Conservation (phyloP, 495 filamentous ascomycete species). For the Xylaria bambusicola region DNA sequence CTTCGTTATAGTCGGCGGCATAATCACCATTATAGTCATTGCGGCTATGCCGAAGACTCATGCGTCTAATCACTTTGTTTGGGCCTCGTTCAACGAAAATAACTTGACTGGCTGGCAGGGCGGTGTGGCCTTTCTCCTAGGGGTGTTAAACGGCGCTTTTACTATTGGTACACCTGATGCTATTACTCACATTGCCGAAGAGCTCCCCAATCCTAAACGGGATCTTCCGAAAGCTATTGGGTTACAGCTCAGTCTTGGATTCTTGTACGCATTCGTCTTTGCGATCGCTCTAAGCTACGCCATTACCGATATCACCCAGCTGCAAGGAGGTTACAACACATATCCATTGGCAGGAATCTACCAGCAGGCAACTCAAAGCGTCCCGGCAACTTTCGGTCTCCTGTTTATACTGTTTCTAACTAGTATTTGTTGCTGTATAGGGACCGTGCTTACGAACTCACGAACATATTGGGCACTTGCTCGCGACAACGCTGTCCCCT, state of each 20-base stretch:
- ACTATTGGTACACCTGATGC: constrained; percentile 79
- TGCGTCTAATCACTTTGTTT: constrained; percentile 57
- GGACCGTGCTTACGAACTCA: constrained; percentile 73
- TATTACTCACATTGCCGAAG: constrained; percentile 79
- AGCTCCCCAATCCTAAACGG: constrained; percentile 66
- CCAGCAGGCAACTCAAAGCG: constrained; percentile 66
- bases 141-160: constrained; percentile 85
- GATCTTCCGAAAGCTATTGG: constrained; percentile 67
- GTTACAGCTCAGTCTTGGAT: constrained; percentile 60
- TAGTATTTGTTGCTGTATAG: constrained; percentile 62
- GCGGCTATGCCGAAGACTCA: constrained; percentile 71
- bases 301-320: constrained; percentile 62
- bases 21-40: constrained; percentile 73
- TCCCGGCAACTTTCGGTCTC: constrained; percentile 63
- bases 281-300: constrained; percentile 73
- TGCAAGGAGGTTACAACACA: constrained; percentile 57
- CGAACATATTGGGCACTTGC: constrained; percentile 85
- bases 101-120: constrained; percentile 69
- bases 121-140: constrained; percentile 77
- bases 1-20: constrained; percentile 66
- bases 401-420: constrained; percentile 70
- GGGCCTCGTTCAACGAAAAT: constrained; percentile 54
- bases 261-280: constrained; percentile 70
- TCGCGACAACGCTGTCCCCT: constrained; percentile 68
- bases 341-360: constrained; percentile 83